A percentile compares a stretch with the other conserved stretches of the same genome.
Evolutionary conservation across 2,329 filamentous ascomycete species (phyloP).

Genomic region (Ophiostoma triangulosporum): DNA sequence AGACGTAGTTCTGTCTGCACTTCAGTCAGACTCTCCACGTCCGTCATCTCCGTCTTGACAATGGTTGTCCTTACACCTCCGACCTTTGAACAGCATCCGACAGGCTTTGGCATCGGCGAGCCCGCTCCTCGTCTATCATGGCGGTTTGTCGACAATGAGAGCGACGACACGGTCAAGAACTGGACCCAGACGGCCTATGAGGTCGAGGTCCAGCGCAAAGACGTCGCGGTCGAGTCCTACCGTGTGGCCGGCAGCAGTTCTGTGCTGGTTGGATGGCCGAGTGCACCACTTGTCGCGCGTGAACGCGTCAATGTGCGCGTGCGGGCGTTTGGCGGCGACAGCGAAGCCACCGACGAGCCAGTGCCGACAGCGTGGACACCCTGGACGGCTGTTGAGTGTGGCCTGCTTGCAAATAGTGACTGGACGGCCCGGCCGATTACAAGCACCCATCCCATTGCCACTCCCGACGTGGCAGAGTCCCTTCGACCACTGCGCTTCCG

Average conservation of each 20-base stretch:
- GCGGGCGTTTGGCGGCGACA: neutral
- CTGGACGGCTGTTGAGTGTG: slow-evolving; percentile 13
- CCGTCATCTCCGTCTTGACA: neutral
- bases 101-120: slow-evolving; percentile 13
- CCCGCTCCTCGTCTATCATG: slow-evolving; percentile 15
- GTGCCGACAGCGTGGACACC: slow-evolving; percentile 11
- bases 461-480: slow-evolving; percentile 6
- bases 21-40: neutral
- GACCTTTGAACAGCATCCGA: slow-evolving; percentile 14
- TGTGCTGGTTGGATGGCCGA: slow-evolving; percentile 24
- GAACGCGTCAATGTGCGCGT: slow-evolving; percentile 13
- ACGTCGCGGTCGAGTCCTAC: slow-evolving; percentile 2
- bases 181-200: slow-evolving; percentile 15
- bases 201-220: slow-evolving; percentile 6
- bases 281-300: slow-evolving; percentile 7
- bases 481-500: slow-evolving; percentile 15
- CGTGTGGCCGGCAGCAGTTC: slow-evolving; percentile 13
- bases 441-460: neutral
- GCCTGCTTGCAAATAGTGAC: slow-evolving; percentile 10
- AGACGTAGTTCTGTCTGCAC: neutral
- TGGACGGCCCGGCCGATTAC: slow-evolving; percentile 9
- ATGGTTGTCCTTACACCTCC: slow-evolving; percentile 7
- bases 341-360: neutral
- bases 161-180: neutral
- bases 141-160: slow-evolving; percentile 9